Conservation (phyloP, 2,329 filamentous ascomycete species). For the Tolypocladium paradoxum region DNA sequence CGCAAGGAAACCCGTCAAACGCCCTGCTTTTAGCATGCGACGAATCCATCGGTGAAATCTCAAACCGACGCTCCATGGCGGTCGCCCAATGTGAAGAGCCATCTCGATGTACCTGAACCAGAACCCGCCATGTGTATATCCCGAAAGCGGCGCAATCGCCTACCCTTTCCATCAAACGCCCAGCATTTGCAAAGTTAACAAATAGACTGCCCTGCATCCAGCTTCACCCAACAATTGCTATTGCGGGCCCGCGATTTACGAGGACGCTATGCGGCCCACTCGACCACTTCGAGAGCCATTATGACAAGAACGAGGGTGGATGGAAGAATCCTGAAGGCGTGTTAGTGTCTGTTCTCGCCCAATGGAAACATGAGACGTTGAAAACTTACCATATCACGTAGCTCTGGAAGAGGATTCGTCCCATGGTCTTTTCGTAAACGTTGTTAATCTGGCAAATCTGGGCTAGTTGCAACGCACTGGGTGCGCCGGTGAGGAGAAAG, state of each 20-base stretch:
- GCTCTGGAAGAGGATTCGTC: constrained; percentile 85
- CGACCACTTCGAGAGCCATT: constrained; percentile 81
- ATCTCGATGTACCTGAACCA: neutral
- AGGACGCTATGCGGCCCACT: constrained; percentile 53
- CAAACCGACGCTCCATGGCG: neutral
- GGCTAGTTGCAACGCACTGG: constrained; percentile 84
- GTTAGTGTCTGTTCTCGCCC: constrained; percentile 13
- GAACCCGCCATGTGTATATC: neutral
- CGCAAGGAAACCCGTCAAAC: neutral
- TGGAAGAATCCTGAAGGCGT: constrained; percentile 63
- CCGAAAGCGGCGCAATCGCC: neutral
- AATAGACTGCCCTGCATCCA: neutral
- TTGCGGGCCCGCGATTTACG: neutral
- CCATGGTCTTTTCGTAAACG: constrained; percentile 93
- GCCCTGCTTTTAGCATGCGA: neutral
- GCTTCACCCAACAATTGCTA: neutral
- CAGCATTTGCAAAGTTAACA: neutral
- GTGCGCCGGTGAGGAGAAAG: constrained; percentile 89
- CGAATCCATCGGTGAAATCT: neutral
- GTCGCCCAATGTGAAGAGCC: neutral
- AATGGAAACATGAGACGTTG: constrained; percentile 1
- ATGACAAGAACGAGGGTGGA: constrained; percentile 86
- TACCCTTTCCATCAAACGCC: neutral
- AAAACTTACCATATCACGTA: constrained; percentile 64
- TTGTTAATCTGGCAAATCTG: constrained; percentile 98